phyloP scores from a whole-genome alignment of 208 protist genomes.

The Plasmodiophora brassicae region DNA sequence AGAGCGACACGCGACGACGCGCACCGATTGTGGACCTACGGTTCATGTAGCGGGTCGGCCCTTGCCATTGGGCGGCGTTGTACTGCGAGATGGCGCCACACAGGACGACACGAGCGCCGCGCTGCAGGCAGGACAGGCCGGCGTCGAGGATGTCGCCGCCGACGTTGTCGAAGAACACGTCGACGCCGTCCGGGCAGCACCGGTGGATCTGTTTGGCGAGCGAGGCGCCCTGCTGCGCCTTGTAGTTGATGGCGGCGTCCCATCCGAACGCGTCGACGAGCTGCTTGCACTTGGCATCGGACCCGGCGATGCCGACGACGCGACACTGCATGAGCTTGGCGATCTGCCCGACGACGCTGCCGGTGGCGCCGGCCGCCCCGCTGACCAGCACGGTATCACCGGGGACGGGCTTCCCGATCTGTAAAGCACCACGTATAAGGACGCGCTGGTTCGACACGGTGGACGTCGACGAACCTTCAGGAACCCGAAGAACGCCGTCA shows the following conservation, averaged over 20 bases:
- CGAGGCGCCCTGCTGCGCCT: background rate
- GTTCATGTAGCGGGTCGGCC: background rate
- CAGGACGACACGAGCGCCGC: conserved; percentile 31
- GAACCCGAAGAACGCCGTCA: background rate
- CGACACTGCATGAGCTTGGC: conserved; percentile 44
- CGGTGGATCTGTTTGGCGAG: background rate
- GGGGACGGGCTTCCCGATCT: conserved; percentile 30
- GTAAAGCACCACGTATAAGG: background rate
- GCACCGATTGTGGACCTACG: too few relatives aligned
- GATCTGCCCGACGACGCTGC: conserved; percentile 45
- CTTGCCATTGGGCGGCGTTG: background rate
- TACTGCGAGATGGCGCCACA: conserved; percentile 52
- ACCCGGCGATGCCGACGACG: conserved; percentile 42
- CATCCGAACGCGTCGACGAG: conserved; percentile 41
- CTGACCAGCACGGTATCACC: conserved; percentile 46
- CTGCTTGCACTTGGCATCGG: conserved; percentile 21
- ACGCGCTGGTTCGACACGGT: too few relatives aligned
- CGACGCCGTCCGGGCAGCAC: conserved; percentile 45
- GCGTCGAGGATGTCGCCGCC: conserved; percentile 42
- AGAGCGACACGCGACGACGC: too few relatives aligned
- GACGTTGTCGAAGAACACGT: conserved; percentile 53
- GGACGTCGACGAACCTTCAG: background rate
- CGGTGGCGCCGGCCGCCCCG: conserved; percentile 43
- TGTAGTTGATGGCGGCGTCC: conserved; percentile 45
- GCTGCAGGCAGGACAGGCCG: background rate